Conservation (phyloP, 2,329 filamentous ascomycete species). For the Gnomoniopsis smithogilvyi region DNA sequence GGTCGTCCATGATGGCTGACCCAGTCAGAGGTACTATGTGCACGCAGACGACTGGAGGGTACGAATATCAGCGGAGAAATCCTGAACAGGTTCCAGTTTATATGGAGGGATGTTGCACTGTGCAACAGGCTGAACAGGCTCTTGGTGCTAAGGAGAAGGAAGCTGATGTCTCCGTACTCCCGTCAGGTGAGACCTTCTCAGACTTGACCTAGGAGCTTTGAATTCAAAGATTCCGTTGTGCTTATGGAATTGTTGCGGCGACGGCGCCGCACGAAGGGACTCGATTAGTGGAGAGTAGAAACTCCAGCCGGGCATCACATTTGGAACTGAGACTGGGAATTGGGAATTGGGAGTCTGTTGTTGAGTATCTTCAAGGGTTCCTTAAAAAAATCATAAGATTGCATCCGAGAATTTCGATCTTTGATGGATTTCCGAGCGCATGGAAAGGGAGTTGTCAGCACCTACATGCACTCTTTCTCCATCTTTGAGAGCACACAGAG, state of each 20-base stretch:
- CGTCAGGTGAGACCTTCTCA: conserved; percentile 9
- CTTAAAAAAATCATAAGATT: too few species aligned
- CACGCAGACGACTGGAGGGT: background rate
- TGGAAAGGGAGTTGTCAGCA: background rate
- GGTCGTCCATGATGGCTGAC: background rate
- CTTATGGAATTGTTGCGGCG: background rate
- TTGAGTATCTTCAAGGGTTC: too few species aligned
- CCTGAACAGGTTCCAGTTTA: conserved; percentile 3
- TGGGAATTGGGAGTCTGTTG: background rate
- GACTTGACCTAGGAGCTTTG: background rate
- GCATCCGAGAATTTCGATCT: too few species aligned
- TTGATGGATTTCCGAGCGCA: too few species aligned
- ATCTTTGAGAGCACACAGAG: too few species aligned
- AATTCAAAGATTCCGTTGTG: background rate
- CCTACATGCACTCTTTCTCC: too few species aligned
- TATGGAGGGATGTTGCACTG: conserved; percentile 11
- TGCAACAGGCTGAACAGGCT: conserved; percentile 1
- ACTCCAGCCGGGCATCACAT: background rate
- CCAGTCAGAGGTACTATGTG: background rate
- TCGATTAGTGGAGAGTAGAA: conserved; percentile 2
- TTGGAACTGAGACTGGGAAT: background rate
- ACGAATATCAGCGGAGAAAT: background rate
- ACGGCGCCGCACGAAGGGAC: too few species aligned
- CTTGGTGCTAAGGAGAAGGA: background rate
- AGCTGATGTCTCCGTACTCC: conserved; percentile 1